These are phyloP conservation scores for Kodamaea sp. DNA, from an alignment of 1,139 yeast species.

Conservation along the genomic window DNA sequence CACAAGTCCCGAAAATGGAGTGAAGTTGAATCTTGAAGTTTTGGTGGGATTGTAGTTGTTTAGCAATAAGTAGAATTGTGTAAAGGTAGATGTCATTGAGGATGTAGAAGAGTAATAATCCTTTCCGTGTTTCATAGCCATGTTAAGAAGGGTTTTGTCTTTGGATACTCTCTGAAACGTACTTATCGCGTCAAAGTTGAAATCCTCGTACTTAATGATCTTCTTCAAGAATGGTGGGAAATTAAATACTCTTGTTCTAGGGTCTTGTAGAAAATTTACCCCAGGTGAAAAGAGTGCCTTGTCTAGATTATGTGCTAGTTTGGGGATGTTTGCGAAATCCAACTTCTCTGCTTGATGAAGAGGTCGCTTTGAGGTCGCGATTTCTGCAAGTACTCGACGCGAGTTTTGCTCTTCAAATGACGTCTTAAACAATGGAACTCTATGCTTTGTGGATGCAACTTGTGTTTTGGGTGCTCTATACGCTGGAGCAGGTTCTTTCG, in stretches of 20 bases:
- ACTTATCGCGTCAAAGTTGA: conserved; percentile 58
- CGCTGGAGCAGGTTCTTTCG: neutral
- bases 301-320: conserved; percentile 63
- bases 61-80: conserved; percentile 76
- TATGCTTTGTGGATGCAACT: conserved; percentile 1
- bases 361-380: neutral
- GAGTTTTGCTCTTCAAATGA: conserved; percentile 5
- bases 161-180: conserved; percentile 69
- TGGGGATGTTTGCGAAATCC: conserved; percentile 32
- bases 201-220: conserved; percentile 67
- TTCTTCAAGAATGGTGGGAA: conserved; percentile 62
- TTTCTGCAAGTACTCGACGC: neutral
- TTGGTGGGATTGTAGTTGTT: conserved; percentile 41
- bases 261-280: conserved; percentile 76
- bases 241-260: conserved; percentile 71
- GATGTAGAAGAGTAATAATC: conserved; percentile 81
- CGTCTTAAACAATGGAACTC: conserved; percentile 2
- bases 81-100: conserved; percentile 75
- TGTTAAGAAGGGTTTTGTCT: conserved; percentile 49
- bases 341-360: conserved; percentile 26
- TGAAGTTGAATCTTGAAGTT: conserved; percentile 31
- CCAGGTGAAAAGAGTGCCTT: conserved; percentile 80
- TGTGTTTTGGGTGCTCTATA: neutral
- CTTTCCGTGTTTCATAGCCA: conserved; percentile 45
- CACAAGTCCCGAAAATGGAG: conserved; percentile 36